phyloP scores from a whole-genome alignment of 352 stramenopile genomes.

The Phytopythium oedochilum region DNA sequence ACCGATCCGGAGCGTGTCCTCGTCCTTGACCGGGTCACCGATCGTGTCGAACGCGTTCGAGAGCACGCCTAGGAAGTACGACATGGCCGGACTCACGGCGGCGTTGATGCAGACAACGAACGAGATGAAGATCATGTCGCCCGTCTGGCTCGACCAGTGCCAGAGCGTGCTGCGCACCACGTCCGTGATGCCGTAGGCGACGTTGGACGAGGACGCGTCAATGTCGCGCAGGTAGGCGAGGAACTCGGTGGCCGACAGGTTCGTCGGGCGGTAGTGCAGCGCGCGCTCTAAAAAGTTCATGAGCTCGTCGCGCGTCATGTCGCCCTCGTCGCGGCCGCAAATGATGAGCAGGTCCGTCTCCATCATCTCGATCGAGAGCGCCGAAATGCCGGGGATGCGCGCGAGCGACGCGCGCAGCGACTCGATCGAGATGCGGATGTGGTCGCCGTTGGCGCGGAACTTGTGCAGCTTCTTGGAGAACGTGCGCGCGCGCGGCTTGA shows the following conservation, averaged over 20 bases:
- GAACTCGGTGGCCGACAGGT: constrained; percentile 78
- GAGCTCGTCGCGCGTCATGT: constrained; percentile 84
- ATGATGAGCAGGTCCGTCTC: constrained; percentile 87
- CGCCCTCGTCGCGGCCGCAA: constrained; percentile 75
- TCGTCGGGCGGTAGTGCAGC: constrained; percentile 70
- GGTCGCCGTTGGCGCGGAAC: constrained; percentile 79
- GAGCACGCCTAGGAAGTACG: constrained; percentile 69
- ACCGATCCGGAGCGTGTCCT: constrained; percentile 56
- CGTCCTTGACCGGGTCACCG: constrained; percentile 28
- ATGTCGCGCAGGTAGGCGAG: constrained; percentile 80
- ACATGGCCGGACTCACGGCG: constrained; percentile 71
- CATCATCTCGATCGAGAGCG: constrained; percentile 86
- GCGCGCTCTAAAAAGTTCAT: constrained; percentile 84
- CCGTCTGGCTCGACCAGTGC: constrained; percentile 85
- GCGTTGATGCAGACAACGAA: constrained; percentile 83
- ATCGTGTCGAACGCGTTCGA: constrained; percentile 67
- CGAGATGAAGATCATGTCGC: constrained; percentile 67
- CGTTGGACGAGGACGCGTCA: constrained; percentile 66
- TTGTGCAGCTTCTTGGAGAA: constrained; percentile 90
- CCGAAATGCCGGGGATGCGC: constrained; percentile 78
- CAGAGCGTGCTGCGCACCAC: constrained; percentile 74
- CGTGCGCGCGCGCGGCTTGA: constrained; percentile 76
- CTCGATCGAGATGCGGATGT: constrained; percentile 85
- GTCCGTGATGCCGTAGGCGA: constrained; percentile 72
- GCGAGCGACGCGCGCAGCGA: constrained; percentile 72